Base-by-base conservation (phyloP, 148 eudicot genomes). In the Fagopyrum homotropicum region DNA sequence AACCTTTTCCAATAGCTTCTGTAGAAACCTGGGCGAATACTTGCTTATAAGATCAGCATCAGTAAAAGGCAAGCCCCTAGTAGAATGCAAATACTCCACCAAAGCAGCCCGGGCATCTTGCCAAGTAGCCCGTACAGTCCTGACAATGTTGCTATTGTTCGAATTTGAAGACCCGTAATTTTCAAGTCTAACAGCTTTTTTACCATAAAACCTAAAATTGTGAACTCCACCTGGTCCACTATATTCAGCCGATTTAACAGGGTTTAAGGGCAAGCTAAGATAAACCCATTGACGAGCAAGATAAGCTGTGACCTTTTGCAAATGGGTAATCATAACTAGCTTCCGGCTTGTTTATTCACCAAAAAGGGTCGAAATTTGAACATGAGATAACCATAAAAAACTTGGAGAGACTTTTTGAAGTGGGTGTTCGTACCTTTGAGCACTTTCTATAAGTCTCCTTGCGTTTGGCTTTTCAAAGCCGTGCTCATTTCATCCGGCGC, bases 31-130 rank as follows among this genome's bases (percentile, higher is more conserved):
- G 29, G 73, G 73, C 8, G 73, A 71, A 22, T 71, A 10, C n/a
- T n/a, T n/a, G 73, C 29, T 45, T 45, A 71, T 71, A 71, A n/a
- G 73, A 45, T 71, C 73, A 45, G 73, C 73, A 45, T 71, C 73
- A 6, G 44, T 16, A 48, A 71, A 71, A 22, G n/a, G 3, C 45
- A 71, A 71, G 30, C 73, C 54, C 35, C 73, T 71, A 17, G 73
- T 71, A 52, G 73, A 71, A 15, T 71, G 54, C 51, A 71, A 48
- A 35, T 71, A 71, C 73, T 71, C 73, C 4, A 71, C 29, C 26
- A 71, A 48, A n/a, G 73, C 73, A 46, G 51, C 52, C 51, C 46
- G 52, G 52, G 73, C 73, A 48, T 45, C 51, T 71, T 11, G 73
- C 73, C 73, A 45, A n/a, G 16, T 48, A 17, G 35, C 73, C 14